Base-by-base conservation (phyloP, 2,329 filamentous ascomycete species). In the Paecilomyces variotii region DNA sequence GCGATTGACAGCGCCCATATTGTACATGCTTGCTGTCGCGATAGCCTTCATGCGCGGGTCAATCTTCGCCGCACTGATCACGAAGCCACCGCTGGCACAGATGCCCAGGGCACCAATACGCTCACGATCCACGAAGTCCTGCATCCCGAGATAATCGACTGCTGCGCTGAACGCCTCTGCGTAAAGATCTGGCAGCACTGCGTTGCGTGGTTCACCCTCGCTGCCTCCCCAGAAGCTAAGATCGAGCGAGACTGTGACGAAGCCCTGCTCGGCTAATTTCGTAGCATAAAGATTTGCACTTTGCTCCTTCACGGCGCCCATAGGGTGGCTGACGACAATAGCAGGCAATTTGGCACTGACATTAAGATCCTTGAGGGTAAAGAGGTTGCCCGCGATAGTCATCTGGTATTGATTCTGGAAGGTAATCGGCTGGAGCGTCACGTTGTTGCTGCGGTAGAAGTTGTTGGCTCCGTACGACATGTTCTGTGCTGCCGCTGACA, bases 21-120 rank as follows among this genome's bases (percentile, higher is more conserved):
- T 32, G 7, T 32, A 32, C 30, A 32, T 32, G 30, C 30, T 32
- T 7, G 30, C 30, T 9, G 30, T 32, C 30, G 30, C 30, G 30
- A 32, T 32, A 32, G 30, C 30, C 30, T 32, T 32, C 30, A 32
- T 32, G 30, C 30, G 30, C 5, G 30, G 30, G 7, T 69, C 61
- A 14, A 73, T 68, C 59, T 74, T 74, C 2, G 73, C 72, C 0
- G 73, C 73, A 57, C 70, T 71, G 60, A 75, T 68, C 7, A 65
- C 32, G 32, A 64, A 69, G 2, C 57, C 34, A 10, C 67, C 69
- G 30, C 65, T 66, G 53, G 59, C 68, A 58, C 68, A 71, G 56
- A 71, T 65, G 3, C 68, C 68, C 5, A 70, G 57, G 1, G 51
- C 68, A 1, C 66, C 67, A 50, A 70, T 69, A 1, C 66, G 66